phyloP scores from a whole-genome alignment of 495 filamentous ascomycete genomes.

The Hypoxylon crocopeplum region DNA sequence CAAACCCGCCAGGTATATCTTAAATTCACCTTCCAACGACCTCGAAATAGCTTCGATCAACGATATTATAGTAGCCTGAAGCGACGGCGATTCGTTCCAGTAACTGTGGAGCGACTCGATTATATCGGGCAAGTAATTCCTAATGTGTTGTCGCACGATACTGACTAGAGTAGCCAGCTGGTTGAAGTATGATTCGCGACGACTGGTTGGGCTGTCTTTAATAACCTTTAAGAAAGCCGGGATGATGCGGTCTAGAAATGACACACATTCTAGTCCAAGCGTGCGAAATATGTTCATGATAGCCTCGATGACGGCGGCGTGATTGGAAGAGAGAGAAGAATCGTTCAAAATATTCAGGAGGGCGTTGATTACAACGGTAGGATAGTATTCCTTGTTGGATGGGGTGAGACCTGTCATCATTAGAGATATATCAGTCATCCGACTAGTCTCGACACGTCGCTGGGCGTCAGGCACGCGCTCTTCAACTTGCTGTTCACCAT shows the following conservation, averaged over 20 bases:
- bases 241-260: conserved; percentile 90
- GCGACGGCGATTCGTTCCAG: conserved; percentile 76
- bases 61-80: conserved; percentile 88
- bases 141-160: conserved; percentile 95
- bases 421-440: conserved; percentile 89
- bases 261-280: conserved; percentile 90
- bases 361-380: conserved; percentile 96
- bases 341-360: conserved; percentile 91
- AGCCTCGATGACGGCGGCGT: conserved; percentile 95
- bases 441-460: conserved; percentile 64
- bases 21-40: conserved; percentile 95
- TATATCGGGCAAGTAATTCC: conserved; percentile 83
- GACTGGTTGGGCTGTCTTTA: conserved; percentile 69
- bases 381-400: conserved; percentile 97
- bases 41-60: conserved; percentile 92
- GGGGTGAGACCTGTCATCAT: conserved; percentile 98
- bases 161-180: conserved; percentile 90
- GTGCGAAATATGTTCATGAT: conserved; percentile 99
- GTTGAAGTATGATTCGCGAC: conserved; percentile 95
- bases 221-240: conserved; percentile 92
- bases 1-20: conserved; percentile 85
- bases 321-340: conserved; percentile 82
- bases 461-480: conserved; percentile 69
- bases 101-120: conserved; percentile 83
- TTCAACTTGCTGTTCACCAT: conserved; percentile 58